Evolutionary conservation across 2,329 filamentous ascomycete genomes (phyloP), one percentile per base, ranked within the genome.

Genomic region (Phyllosticta capitalensis): DNA sequence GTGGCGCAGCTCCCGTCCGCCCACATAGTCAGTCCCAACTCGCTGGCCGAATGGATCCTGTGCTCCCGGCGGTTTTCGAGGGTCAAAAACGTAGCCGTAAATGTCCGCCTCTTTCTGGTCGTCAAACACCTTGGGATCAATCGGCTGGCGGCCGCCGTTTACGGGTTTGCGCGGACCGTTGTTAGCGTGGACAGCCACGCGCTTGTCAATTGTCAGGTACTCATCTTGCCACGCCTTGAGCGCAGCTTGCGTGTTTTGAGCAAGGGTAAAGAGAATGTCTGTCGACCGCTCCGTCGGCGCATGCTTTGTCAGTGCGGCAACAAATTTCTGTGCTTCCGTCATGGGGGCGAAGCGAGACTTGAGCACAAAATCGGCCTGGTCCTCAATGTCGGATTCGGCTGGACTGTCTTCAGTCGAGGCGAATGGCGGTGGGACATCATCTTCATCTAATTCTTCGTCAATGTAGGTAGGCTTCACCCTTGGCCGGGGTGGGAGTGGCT

Each of bases 21-120:
- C 73, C 28, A 70, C 72, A 56, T 69, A 70, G 49, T 79, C 76
- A 56, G 74, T 72, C 2, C 76, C 72, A 54, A 76, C 73, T 33
- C 74, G 71, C 62, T 85, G 83, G 1, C 74, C 68, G 61, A 82
- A 83, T 0, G 83, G 81, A 65, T 85, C 79, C 63, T 84, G 83
- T 57, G 71, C 73, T n/a, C 78, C 78, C 12, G 71, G 70, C 52
- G 73, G 65, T 61, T 76, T 78, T 64, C 80, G 80, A 0, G 79
- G 69, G 62, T 82, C 81, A 66, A 81, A 81, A 33, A 75, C 76
- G 67, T 84, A 85, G 59, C 81, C 80, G 66, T 85, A 86, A 0
- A 86, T 71, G 60, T 79, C 78, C 1, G 83, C 78, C 70, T 85
- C 83, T 64, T 84, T 84, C 69, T 79, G 79, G 64, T 83, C 82